Conservation (phyloP, 345 rosid species). For the Lumnitzera littorea region DNA sequence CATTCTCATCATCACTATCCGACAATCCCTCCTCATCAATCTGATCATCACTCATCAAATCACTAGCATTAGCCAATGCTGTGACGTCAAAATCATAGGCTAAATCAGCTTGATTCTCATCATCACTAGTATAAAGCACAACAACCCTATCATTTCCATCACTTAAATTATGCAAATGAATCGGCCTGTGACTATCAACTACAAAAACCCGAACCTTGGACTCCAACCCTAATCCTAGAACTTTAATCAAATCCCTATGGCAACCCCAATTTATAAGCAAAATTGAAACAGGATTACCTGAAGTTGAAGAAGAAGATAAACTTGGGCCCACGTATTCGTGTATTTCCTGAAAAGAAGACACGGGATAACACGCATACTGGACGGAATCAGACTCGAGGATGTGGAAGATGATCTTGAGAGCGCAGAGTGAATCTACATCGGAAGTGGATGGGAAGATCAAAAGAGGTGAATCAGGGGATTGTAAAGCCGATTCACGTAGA, state of each 20-base stretch:
- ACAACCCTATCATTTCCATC: conserved; percentile 66
- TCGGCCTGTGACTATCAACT: conserved; percentile 89
- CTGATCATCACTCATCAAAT: conserved; percentile 26
- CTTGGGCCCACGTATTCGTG: conserved; percentile 59
- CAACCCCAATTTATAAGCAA: conserved; percentile 88
- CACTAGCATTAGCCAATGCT: conserved; percentile 62
- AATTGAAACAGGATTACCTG: conserved; percentile 43
- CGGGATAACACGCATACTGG: conserved; percentile 88
- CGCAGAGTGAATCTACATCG: conserved; percentile 83
- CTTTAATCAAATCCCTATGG: conserved; percentile 61
- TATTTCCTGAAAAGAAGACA: conserved; percentile 77
- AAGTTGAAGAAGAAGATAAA: conserved; percentile 25
- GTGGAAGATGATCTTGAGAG: conserved; percentile 76
- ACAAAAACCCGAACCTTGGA: conserved; percentile 60
- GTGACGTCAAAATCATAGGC: conserved; percentile 74
- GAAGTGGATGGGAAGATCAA: conserved; percentile 89
- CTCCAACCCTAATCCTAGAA: conserved; percentile 51
- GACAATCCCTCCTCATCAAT: conserved; percentile 12
- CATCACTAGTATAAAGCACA: conserved; percentile 75
- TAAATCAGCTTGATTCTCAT: conserved; percentile 78
- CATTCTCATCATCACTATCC: conserved; percentile 24
- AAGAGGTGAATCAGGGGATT: conserved; percentile 55
- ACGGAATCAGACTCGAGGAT: conserved; percentile 88
- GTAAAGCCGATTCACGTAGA: conserved; percentile 63
- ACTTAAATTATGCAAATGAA: conserved; percentile 82